phyloP scores from a whole-genome alignment of 345 rosid species.

The Passiflora organensis region DNA sequence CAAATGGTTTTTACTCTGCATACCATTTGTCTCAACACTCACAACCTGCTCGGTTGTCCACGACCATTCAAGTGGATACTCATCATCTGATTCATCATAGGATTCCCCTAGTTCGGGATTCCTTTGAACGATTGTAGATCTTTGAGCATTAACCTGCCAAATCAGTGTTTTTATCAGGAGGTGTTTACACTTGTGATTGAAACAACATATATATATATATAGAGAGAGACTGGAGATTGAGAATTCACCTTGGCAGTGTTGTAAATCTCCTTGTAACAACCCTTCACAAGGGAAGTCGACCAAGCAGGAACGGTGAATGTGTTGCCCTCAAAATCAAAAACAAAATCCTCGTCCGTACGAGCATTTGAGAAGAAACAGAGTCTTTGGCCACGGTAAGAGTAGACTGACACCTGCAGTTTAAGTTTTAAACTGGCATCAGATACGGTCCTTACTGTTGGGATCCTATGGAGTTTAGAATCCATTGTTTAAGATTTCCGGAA shows the following conservation, averaged over 20 bases:
- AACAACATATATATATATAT: too few relatives aligned
- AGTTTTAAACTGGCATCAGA: not conserved
- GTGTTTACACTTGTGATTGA: too few relatives aligned
- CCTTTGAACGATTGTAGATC: slow-evolving; percentile 14
- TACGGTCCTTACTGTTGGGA: too few relatives aligned
- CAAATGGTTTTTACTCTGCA: slow-evolving; percentile 2
- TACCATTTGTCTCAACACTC: not conserved
- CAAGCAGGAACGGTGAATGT: slow-evolving; percentile 23
- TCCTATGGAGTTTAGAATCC: too few relatives aligned
- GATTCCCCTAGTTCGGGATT: slow-evolving; percentile 8
- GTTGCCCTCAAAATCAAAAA: slow-evolving; percentile 18
- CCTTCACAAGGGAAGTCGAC: slow-evolving; percentile 35
- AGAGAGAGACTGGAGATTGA: too few relatives aligned
- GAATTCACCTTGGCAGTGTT: slow-evolving; percentile 40
- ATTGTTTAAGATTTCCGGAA: too few relatives aligned
- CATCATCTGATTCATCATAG: slow-evolving; percentile 23
- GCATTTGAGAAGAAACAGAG: slow-evolving; percentile 29
- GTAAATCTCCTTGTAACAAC: slow-evolving; percentile 36
- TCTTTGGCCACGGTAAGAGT: slow-evolving; percentile 21
- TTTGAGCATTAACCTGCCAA: slow-evolving; percentile 30
- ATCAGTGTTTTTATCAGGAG: too few relatives aligned
- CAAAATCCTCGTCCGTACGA: not conserved
- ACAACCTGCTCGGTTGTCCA: slow-evolving; percentile 27
- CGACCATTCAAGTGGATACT: slow-evolving; percentile 23
- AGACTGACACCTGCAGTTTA: slow-evolving; percentile 24